Conservation (phyloP, 176 grass and related monocot genomes). For the Microstegium vimineum region DNA sequence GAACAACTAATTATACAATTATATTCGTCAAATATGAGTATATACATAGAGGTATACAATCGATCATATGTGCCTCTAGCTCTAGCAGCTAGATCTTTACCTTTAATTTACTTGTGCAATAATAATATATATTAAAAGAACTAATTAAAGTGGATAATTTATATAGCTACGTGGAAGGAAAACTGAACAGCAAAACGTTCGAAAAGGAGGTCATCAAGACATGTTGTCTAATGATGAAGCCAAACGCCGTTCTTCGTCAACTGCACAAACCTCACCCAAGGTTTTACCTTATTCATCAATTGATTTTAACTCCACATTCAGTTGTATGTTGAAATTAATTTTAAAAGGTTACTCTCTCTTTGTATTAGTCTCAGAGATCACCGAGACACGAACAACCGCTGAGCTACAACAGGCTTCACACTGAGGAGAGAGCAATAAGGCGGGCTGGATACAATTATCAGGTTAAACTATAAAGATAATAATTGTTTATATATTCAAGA, state of each 20-base stretch:
- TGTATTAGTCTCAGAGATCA: slow-evolving; percentile 26
- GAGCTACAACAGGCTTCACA: slow-evolving; percentile 67
- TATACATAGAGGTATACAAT: not conserved
- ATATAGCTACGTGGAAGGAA: slow-evolving; percentile 41
- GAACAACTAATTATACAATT: not conserved
- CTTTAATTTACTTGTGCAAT: not conserved
- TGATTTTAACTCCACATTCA: not conserved
- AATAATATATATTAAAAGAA: not conserved
- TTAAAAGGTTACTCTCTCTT: not conserved
- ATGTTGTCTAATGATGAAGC: slow-evolving; percentile 20
- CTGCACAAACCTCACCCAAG: slow-evolving; percentile 47
- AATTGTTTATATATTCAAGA: not conserved
- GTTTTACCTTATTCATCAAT: no score
- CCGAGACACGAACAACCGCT: slow-evolving; percentile 43
- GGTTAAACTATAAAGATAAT: slow-evolving; percentile 24
- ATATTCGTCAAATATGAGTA: not conserved
- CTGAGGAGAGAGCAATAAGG: slow-evolving; percentile 67
- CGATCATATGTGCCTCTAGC: not conserved
- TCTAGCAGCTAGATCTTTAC: not conserved
- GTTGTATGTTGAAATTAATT: not conserved
- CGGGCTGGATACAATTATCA: slow-evolving; percentile 74
- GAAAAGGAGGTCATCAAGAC: slow-evolving; percentile 33
- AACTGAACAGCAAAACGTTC: slow-evolving; percentile 34
- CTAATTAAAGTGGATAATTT: not conserved
- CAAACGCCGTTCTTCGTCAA: slow-evolving; percentile 35